A percentile compares a stretch with the other conserved stretches of the same genome.
These are phyloP conservation scores for Dittrichia graveolens DNA, from an alignment of 129 eudicot genomes.

Conservation along the genomic window DNA sequence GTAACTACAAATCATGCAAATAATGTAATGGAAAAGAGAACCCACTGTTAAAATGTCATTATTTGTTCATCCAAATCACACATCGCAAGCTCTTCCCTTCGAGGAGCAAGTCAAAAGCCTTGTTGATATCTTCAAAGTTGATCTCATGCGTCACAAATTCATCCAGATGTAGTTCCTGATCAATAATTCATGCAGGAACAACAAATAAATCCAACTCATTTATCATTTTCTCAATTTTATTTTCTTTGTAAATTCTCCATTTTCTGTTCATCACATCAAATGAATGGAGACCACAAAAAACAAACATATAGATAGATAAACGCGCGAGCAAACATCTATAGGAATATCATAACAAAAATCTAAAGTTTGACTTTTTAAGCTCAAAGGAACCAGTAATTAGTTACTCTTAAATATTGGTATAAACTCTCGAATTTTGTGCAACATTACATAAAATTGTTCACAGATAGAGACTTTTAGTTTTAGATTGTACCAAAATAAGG, in stretches of 20 bases:
- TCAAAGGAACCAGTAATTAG: not conserved
- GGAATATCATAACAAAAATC: not conserved
- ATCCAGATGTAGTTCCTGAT: slow-evolving; percentile 42
- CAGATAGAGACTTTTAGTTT: not conserved
- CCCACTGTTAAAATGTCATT: slow-evolving; percentile 5
- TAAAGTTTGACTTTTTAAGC: slow-evolving; percentile 4
- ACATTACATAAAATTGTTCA: not conserved
- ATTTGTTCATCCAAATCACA: slow-evolving; percentile 83
- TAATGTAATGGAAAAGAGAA: not conserved
- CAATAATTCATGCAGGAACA: too few relatives aligned
- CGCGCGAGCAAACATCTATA: not conserved
- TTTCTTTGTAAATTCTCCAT: not conserved
- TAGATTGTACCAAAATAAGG: not conserved
- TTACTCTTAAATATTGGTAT: not conserved
- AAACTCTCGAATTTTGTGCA: not conserved
- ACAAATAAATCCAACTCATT: too few relatives aligned
- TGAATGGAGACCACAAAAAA: not conserved
- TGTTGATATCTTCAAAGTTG: slow-evolving; percentile 67
- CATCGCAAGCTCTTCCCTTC: slow-evolving; percentile 73
- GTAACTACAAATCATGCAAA: not conserved
- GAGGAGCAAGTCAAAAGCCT: slow-evolving; percentile 68
- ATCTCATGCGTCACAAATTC: slow-evolving; percentile 86
- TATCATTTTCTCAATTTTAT: not conserved
- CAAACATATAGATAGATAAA: not conserved
- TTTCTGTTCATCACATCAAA: not conserved